Evolutionary conservation across 1,139 yeast genomes (phyloP).

Genomic region (Suhomyces taliae): DNA sequence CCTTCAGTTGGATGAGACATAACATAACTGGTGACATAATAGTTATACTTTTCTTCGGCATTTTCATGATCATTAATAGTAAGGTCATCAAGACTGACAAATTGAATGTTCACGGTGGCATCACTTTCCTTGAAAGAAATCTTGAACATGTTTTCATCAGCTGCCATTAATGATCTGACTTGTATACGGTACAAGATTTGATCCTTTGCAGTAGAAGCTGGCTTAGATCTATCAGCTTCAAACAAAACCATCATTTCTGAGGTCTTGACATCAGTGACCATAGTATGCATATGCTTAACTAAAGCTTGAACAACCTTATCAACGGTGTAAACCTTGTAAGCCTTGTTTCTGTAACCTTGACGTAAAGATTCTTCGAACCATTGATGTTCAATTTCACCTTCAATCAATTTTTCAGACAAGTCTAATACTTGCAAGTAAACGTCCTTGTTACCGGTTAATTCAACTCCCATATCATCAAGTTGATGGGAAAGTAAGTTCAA

Average conservation of each 20-base stretch:
- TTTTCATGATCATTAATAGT: constrained; percentile 77
- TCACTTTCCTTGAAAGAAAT: constrained; percentile 63
- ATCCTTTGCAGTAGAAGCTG: constrained; percentile 72
- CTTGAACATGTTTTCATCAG: constrained; percentile 91
- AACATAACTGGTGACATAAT: constrained; percentile 86
- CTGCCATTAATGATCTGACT: constrained; percentile 75
- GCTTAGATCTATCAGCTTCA: constrained; percentile 72
- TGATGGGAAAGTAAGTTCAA: constrained; percentile 80
- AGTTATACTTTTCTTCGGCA: constrained; percentile 84
- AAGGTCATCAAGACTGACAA: constrained; percentile 82
- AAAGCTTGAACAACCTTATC: constrained; percentile 91
- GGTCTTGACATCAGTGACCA: constrained; percentile 78
- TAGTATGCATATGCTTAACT: constrained; percentile 82
- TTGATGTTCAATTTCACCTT: constrained; percentile 90
- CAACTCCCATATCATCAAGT: constrained; percentile 75
- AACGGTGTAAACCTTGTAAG: constrained; percentile 87
- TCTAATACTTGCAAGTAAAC: constrained; percentile 76
- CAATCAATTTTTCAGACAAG: constrained; percentile 74
- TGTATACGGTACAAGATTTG: constrained; percentile 90
- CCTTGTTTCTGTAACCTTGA: constrained; percentile 91
- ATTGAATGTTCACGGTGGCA: constrained; percentile 68
- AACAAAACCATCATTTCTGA: constrained; percentile 78
- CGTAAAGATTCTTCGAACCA: constrained; percentile 95
- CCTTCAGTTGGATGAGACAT: constrained; percentile 98
- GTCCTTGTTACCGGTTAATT: constrained; percentile 63